Percentiles rank a stretch among this genome's conserved stretches.
Conservation (phyloP, 1,284 basidiomycete species). For the Tilletia setariae region DNA sequence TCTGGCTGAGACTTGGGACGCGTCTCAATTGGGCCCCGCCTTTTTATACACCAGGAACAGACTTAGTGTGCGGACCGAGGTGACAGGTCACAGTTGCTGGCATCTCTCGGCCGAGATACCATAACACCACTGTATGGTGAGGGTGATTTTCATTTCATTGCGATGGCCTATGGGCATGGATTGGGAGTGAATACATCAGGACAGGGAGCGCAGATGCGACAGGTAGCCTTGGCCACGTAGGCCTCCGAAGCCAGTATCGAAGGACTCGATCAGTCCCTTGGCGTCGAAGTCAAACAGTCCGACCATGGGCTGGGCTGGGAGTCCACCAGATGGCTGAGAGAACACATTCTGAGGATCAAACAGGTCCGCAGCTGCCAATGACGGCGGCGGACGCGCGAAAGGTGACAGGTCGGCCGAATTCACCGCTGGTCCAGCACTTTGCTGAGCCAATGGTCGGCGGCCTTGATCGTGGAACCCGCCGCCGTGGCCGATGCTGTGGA, state of each 20-base stretch:
- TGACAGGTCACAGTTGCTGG: too few relatives aligned
- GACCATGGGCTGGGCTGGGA: not conserved
- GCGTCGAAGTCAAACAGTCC: not conserved
- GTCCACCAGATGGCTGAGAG: not conserved
- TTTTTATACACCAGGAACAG: too few relatives aligned
- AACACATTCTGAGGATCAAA: constrained; percentile 10
- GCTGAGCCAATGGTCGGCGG: not conserved
- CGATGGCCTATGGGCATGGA: too few relatives aligned
- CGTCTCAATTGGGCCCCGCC: too few relatives aligned
- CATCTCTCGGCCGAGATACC: too few relatives aligned
- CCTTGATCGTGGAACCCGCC: too few relatives aligned
- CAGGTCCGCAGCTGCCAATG: constrained; percentile 4
- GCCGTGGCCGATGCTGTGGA: too few relatives aligned
- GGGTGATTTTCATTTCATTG: too few relatives aligned
- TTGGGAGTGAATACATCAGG: not conserved
- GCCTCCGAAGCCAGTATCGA: constrained; percentile 1
- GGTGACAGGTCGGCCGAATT: constrained; percentile 12
- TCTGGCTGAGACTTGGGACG: not conserved
- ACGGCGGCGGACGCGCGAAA: not conserved
- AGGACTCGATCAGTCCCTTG: not conserved
- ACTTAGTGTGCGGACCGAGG: too few relatives aligned
- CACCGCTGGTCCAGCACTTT: not conserved
- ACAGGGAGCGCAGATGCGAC: constrained; percentile 14
- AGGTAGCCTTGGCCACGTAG: constrained; percentile 6
- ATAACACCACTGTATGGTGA: too few relatives aligned